Base-by-base conservation (phyloP, 805 yeast species). In the Candida qinlingensis region DNA sequence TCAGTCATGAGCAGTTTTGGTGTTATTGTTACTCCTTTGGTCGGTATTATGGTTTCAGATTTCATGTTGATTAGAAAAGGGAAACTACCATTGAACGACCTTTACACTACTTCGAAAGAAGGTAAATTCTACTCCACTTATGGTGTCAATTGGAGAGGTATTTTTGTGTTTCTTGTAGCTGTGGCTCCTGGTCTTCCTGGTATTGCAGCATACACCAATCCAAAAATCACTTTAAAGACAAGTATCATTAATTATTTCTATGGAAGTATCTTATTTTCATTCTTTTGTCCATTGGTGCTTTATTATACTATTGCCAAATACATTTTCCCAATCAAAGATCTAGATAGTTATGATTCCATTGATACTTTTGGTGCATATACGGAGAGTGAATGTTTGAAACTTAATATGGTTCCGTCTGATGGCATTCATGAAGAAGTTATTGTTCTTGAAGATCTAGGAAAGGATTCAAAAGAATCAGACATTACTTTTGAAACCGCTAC, bases 181-280 rank as follows among this genome's bases (percentile, higher is more conserved):
- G 59, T 65, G 34, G 62, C 61, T n/a, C 73, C 73, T 4, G 69
- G 69, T 19, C 51, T 71, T 8, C 74, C 75, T 1, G 74, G 75
- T 7, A 52, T 70, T 51, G 66, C 67, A 8, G 49, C 63, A 19
- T 60, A 57, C 28, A 67, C 70, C 4, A 61, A 61, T 42, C 45
- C 66, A 1, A 49, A 40, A 3, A 55, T 66, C 29, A 25, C 34
- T 1, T 45, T 66, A 35, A 53, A 54, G 40, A 47, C 55, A 0
- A 57, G 60, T 3, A 61, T 65, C 41, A 37, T 54, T 25, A 56
- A 65, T 46, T 61, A 58, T 30, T 67, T 58, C 54, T 56, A 65
- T 43, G 66, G 66, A 49, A 58, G 61, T 28, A 62, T 64, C 31
- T 49, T 66, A 7, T 66, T 66, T 47, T 61, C 67, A 11, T 59